These are phyloP conservation scores for Backusella tarrabulga DNA, from an alignment of 192 early-diverging fungal species.

Conservation along the genomic window DNA sequence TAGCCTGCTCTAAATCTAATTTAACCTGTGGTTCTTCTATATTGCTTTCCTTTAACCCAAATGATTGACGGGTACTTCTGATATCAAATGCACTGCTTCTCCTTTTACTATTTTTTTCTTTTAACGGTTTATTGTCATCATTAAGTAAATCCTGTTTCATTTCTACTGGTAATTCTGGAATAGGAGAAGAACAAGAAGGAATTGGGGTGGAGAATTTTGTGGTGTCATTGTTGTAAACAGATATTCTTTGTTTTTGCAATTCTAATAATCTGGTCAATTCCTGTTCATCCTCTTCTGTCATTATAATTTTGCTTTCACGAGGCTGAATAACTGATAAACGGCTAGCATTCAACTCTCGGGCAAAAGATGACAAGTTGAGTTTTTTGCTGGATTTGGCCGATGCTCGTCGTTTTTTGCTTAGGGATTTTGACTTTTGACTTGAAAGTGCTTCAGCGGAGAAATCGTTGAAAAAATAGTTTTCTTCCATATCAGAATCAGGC, in stretches of 20 bases:
- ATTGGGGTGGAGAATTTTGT: not conserved
- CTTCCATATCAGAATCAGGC: conserved; percentile 19
- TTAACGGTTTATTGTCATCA: not conserved
- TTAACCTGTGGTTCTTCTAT: not conserved
- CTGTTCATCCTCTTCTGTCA: conserved; percentile 25
- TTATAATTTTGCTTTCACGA: conserved; percentile 11
- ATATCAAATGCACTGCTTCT: not conserved
- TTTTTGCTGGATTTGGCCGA: not conserved
- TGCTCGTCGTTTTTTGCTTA: not conserved
- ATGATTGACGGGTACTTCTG: not conserved
- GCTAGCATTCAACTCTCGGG: conserved; percentile 22
- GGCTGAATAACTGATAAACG: conserved; percentile 25
- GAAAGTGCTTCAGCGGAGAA: conserved; percentile 14
- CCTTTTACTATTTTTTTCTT: not conserved
- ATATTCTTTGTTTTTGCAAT: conserved; percentile 8
- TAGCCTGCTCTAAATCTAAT: not conserved
- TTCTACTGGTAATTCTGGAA: not conserved
- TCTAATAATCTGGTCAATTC: conserved; percentile 16
- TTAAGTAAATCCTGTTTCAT: not conserved
- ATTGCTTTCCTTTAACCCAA: not conserved
- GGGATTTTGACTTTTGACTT: not conserved
- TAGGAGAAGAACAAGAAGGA: not conserved
- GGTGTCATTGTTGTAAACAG: not conserved
- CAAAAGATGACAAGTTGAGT: conserved; percentile 26
- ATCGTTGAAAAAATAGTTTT: conserved; percentile 31